Evolutionary conservation across 2,329 filamentous ascomycete genomes (phyloP).

Genomic region (Aspergillus candidus): DNA sequence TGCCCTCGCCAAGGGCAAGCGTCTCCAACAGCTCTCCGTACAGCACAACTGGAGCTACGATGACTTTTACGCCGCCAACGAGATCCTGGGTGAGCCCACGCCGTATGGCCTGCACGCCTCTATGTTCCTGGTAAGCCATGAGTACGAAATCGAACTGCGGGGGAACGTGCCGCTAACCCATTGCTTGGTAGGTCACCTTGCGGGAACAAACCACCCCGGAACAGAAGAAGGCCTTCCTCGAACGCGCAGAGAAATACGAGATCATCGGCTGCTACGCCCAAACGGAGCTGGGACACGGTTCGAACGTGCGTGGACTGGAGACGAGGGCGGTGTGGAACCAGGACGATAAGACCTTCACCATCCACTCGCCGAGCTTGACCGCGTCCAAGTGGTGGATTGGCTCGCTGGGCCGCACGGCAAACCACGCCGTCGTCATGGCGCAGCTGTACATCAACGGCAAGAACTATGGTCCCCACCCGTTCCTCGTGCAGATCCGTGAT

Average conservation of each 20-base stretch:
- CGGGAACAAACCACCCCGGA: constrained; percentile 65
- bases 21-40: constrained; percentile 58
- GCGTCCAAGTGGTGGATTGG: constrained; percentile 84
- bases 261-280: constrained; percentile 76
- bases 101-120: constrained; percentile 67
- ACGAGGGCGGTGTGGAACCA: constrained; percentile 69
- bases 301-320: constrained; percentile 67
- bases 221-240: constrained; percentile 67
- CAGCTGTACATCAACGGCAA: constrained; percentile 66
- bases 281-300: constrained; percentile 73
- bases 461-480: constrained; percentile 67
- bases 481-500: constrained; percentile 69
- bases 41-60: constrained; percentile 62
- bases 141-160: too few relatives aligned
- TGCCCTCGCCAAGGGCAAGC: constrained; percentile 65
- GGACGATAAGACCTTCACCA: constrained; percentile 65
- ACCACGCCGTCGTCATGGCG: constrained; percentile 72
- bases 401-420: constrained; percentile 67
- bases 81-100: constrained; percentile 65
- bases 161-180: constrained; percentile 5
- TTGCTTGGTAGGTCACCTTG: constrained; percentile 52
- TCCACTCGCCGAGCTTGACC: constrained; percentile 68
- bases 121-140: constrained; percentile 56
- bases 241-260: constrained; percentile 62
- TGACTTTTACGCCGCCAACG: constrained; percentile 59